These are phyloP conservation scores for Brassica hybrid DNA, from an alignment of 441 rosid genomes.

Conservation along the genomic window DNA sequence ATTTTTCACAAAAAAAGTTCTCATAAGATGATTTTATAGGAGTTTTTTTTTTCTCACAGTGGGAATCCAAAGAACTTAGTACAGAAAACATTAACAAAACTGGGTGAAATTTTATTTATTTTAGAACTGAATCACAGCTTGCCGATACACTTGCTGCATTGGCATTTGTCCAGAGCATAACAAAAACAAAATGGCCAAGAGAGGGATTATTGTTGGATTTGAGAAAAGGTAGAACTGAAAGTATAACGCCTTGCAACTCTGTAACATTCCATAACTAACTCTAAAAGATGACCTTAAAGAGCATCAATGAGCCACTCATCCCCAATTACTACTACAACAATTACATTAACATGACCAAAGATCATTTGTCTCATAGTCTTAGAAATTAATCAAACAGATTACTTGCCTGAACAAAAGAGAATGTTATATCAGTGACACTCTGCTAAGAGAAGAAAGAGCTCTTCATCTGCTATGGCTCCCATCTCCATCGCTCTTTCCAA, in stretches of 20 bases:
- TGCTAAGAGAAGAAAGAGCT: slow-evolving; percentile 71
- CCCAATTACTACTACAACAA: slow-evolving; percentile 17
- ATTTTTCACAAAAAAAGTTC: too few species aligned
- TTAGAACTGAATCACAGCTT: background rate
- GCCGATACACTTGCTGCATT: background rate
- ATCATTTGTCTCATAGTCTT: slow-evolving; percentile 3
- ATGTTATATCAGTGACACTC: slow-evolving; percentile 49
- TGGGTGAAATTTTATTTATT: too few species aligned
- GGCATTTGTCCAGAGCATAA: background rate
- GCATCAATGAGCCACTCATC: slow-evolving; percentile 10
- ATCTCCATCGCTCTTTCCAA: slow-evolving; percentile 91
- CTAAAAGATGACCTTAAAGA: background rate
- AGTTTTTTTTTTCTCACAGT: too few species aligned
- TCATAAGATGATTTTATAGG: too few species aligned
- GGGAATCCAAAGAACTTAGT: too few species aligned
- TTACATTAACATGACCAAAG: slow-evolving; percentile 13
- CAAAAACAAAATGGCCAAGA: background rate
- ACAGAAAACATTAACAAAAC: too few species aligned
- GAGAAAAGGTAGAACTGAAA: background rate
- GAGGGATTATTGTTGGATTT: background rate
- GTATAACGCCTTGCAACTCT: background rate
- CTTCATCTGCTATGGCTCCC: slow-evolving; percentile 90
- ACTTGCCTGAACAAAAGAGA: slow-evolving; percentile 10
- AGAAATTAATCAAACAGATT: slow-evolving; percentile 22
- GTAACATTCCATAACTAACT: background rate